Conservation (phyloP, 139 green algal genomes). For the Micromonas pusilla region DNA sequence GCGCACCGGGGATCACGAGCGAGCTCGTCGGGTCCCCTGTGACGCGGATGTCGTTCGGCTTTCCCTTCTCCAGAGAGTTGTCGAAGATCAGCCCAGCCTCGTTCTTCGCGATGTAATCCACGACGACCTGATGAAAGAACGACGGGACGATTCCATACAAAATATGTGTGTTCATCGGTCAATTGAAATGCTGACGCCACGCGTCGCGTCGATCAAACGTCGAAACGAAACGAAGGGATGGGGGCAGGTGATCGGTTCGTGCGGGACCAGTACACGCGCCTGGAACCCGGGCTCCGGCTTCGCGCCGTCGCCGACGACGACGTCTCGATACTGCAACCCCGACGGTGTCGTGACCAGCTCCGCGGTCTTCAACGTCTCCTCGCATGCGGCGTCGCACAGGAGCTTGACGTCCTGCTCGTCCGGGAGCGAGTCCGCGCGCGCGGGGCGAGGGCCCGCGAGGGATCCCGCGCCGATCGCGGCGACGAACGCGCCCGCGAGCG, state of each 20-base stretch:
- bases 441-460: background rate
- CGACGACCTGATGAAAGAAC: too few relatives aligned
- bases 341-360: constrained; percentile 52
- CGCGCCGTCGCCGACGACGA: constrained; percentile 63
- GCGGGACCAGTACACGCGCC: too few relatives aligned
- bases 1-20: too few relatives aligned
- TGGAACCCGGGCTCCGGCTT: constrained; percentile 38
- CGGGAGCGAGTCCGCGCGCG: background rate
- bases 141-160: too few relatives aligned
- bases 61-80: constrained; percentile 69
- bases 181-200: too few relatives aligned
- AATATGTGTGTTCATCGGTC: too few relatives aligned
- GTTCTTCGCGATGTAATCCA: constrained; percentile 23
- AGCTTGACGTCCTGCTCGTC: constrained; percentile 14
- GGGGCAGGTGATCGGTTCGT: too few relatives aligned
- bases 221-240: too few relatives aligned
- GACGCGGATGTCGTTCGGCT: constrained; percentile 82
- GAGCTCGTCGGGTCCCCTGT: too few relatives aligned
- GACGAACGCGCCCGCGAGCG: background rate
- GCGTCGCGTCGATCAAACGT: too few relatives aligned
- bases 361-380: background rate
- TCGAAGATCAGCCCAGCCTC: constrained; percentile 58
- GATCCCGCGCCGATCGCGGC: background rate
- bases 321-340: constrained; percentile 85
- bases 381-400: constrained; percentile 24